Conservation (phyloP, 768 basidiomycete genomes). For the Pulveroboletus ravenelii region DNA sequence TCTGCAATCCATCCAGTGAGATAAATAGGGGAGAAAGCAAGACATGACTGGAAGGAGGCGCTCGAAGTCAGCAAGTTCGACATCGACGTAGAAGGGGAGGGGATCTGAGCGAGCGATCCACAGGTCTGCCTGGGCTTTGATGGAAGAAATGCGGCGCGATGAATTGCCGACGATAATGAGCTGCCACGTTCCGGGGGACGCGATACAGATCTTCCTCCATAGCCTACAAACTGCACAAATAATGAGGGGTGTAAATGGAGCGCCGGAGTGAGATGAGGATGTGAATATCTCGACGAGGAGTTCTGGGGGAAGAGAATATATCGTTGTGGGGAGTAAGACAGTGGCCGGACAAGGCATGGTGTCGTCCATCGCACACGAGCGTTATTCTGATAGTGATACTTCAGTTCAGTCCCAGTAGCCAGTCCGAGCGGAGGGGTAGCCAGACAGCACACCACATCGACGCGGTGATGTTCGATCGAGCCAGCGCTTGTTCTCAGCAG, state of each 20-base stretch:
- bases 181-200: constrained; percentile 61
- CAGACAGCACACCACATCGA: too few species aligned
- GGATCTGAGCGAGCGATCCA: constrained; percentile 54
- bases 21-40: constrained; percentile 50
- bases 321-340: not conserved
- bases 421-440: not conserved
- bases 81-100: constrained; percentile 50
- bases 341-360: not conserved
- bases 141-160: constrained; percentile 30
- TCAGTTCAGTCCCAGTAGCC: not conserved
- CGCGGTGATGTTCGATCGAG: too few species aligned
- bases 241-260: constrained; percentile 45
- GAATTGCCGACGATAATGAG: constrained; percentile 47
- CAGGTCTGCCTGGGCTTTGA: constrained; percentile 45
- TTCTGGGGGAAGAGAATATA: constrained; percentile 49
- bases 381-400: too few species aligned
- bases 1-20: constrained; percentile 54
- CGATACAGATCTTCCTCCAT: constrained; percentile 53
- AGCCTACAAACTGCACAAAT: constrained; percentile 51
- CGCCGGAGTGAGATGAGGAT: constrained; percentile 35
- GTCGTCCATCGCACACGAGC: not conserved
- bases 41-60: constrained; percentile 59
- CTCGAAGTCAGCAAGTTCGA: constrained; percentile 46
- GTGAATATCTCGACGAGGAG: constrained; percentile 60
- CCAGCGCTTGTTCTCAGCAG: too few species aligned